Evolutionary conservation across 495 filamentous ascomycete species (phyloP), one percentile per base, ranked within the genome.

Genomic region (Staphylotrichum longicolle): DNA sequence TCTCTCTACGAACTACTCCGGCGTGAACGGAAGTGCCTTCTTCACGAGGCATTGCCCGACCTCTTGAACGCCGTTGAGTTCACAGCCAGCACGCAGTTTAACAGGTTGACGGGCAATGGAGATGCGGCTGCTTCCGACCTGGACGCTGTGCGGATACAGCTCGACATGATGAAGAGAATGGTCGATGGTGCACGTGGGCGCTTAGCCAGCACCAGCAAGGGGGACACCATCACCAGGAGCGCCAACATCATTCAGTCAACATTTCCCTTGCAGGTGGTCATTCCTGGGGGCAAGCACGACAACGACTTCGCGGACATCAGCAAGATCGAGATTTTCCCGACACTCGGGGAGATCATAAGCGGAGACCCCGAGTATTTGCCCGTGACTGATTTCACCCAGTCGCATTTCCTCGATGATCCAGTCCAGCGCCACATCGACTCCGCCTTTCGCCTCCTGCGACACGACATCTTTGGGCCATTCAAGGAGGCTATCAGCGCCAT

Each of bases 401-500:
- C 80, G 59, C 86, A 91, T 68, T 67, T 84, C 5, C 65, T 73
- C 11, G 85, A 82, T 4, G 58, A 67, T 12, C 48, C 40, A 5
- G 74, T 88, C 5, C 69, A 71, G 2, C 82, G 88, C 1, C 76
- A 90, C 3, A 69, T 93, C 4, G 88, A 93, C 64, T 73, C 84
- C 49, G 83, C 90, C 61, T 91, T 92, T 60, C 78, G 88, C 14
- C 78, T 91, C 3, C 72, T 89, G 6, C 76, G 87, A 5, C 85
- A 88, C 69, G 85, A 90, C 66, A 86, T 79, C 1, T 72, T 87
- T 5, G 84, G 86, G 2, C 81, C 83, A 54, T 73, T 90, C 4
- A 74, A 83, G 52, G 84, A 89, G 68, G 78, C 78, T 4, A 76
- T 86, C 10, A 72, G 72, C 8, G 54, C 70, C 4, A 70, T 81